Base-by-base conservation (phyloP, 2,329 filamentous ascomycete species). In the Alternaria consortialis region DNA sequence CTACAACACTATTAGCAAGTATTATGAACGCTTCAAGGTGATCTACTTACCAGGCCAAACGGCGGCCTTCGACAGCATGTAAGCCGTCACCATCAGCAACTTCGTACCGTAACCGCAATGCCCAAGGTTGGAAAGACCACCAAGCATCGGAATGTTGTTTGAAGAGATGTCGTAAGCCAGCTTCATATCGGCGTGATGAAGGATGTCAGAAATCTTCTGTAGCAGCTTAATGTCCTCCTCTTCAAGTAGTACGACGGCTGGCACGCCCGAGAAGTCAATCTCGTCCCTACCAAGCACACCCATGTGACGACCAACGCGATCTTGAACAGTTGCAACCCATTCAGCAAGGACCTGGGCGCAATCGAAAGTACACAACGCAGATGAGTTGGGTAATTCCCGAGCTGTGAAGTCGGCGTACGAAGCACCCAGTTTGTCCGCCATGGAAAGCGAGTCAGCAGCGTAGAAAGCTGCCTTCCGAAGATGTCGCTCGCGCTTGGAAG, bases 381-480 rank as follows among this genome's bases (percentile, higher is more conserved):
- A 93, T 75, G 97, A 94, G 39, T 97, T 87, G 0, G 95, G 93
- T 12, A 98, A 84, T 74, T 97, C 93, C 44, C 92, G 86, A 54
- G 91, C 93, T 1, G 89, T 90, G 63, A 92, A 90, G 65, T 97
- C 93, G 7, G 91, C 90, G 79, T 94, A 95, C 0, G 92, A 93
- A 29, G 94, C 88, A 1, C 93, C 93, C 12, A 95, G 85, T 74
- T 91, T 94, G 76, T 96, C 91, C 2, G 93, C 91, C 88, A 95
- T 95, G 29, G 89, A 88, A 8, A 99, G 86, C 0, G 94, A 97
- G 77, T 97, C 93, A 1, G 93, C 93, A 1, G 95, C 95, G 74
- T 97, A 97, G 74, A 93, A 96, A 0, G 94, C 95, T n/a, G 95
- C 95, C 77, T 94, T 96, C 43, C 94, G 90, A 20, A 98, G 84